phyloP scores from a whole-genome alignment of 345 rosid species.

The Arabidopsis suecica region DNA sequence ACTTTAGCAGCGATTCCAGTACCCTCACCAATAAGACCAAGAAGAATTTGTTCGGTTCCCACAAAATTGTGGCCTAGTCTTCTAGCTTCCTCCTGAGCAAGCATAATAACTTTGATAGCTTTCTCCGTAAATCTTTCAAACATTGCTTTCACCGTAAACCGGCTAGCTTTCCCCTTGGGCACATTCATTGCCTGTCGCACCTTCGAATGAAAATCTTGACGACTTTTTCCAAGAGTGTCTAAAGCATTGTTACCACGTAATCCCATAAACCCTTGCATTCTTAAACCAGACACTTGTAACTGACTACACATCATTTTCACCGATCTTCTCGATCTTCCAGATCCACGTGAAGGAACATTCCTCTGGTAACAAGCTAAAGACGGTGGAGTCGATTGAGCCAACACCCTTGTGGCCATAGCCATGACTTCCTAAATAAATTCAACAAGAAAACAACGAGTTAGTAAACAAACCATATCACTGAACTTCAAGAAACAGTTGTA shows the following conservation, averaged over 20 bases:
- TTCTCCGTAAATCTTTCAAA: conserved; percentile 93
- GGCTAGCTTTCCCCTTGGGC: conserved; percentile 55
- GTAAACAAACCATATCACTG: conserved; percentile 14
- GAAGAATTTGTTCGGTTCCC: conserved; percentile 89
- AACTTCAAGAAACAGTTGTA: conserved; percentile 16
- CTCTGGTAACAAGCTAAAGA: conserved; percentile 56
- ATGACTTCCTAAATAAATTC: conserved; percentile 23
- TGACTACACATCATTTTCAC: conserved; percentile 56
- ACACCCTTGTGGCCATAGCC: conserved; percentile 77
- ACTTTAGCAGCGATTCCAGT: conserved; percentile 98
- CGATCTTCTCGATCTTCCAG: conserved; percentile 55
- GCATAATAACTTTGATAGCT: conserved; percentile 93
- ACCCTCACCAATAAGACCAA: conserved; percentile 96
- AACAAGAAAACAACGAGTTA: not conserved
- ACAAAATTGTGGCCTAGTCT: conserved; percentile 96
- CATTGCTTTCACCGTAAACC: conserved; percentile 69
- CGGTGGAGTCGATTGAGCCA: conserved; percentile 72
- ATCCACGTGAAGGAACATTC: conserved; percentile 54
- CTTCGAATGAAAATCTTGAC: conserved; percentile 62
- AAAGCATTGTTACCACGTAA: conserved; percentile 61
- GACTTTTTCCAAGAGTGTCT: conserved; percentile 50
- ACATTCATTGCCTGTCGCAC: conserved; percentile 54
- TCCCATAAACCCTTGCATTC: conserved; percentile 63
- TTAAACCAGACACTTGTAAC: conserved; percentile 49
- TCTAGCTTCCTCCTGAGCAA: conserved; percentile 97